A percentile compares a stretch with the other conserved stretches of the same genome.
Evolutionary conservation across 805 yeast genomes (phyloP).

Genomic region (Kodamaea kaohsiungensis): DNA sequence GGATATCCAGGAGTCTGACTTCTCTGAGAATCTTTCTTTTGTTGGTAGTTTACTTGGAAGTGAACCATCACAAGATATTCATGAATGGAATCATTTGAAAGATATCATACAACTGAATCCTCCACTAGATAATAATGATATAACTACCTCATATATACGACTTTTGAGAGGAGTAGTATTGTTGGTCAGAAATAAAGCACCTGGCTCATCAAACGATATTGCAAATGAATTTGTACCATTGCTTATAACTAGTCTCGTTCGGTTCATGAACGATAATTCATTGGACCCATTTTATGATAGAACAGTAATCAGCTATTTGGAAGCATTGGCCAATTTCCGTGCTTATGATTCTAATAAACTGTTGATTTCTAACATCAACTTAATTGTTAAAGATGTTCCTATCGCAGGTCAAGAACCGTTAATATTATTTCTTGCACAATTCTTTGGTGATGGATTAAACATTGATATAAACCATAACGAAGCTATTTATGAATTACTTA

Average conservation of each 20-base stretch:
- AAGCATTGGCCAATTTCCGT: conserved; percentile 10
- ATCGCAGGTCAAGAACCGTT: background rate
- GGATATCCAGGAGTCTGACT: background rate
- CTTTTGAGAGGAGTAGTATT: conserved; percentile 9
- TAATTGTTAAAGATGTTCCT: background rate
- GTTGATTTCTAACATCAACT: background rate
- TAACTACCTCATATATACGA: background rate
- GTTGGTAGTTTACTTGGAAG: background rate
- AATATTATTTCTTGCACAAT: conserved; percentile 1
- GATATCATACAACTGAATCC: background rate
- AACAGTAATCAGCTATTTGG: conserved; percentile 3
- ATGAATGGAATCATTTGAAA: background rate
- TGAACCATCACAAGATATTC: background rate
- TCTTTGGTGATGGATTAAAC: background rate
- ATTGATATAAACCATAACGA: conserved; percentile 4
- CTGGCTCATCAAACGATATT: background rate
- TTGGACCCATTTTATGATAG: background rate
- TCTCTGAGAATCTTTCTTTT: background rate
- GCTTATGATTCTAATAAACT: background rate
- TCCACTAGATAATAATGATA: background rate
- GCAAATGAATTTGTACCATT: background rate
- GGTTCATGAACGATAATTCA: background rate
- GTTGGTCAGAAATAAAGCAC: conserved; percentile 5
- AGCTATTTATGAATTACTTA: conserved; percentile 1
- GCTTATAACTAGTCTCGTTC: background rate